phyloP scores from a whole-genome alignment of 2,329 filamentous ascomycete genomes.

The Eurotiales sp. region DNA sequence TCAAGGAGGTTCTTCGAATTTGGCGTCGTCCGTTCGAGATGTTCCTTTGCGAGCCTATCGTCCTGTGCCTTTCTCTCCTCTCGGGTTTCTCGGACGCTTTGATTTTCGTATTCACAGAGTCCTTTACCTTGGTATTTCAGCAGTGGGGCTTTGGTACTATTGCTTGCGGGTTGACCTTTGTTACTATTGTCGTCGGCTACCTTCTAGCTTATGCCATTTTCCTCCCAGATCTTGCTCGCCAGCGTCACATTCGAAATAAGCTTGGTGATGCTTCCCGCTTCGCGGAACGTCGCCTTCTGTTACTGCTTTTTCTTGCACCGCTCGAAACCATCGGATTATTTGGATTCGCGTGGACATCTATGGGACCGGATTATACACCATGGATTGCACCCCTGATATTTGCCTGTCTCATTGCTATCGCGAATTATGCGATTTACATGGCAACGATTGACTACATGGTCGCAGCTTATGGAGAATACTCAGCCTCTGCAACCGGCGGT shows the following conservation, averaged over 20 bases:
- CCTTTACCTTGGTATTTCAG: slow-evolving; percentile 56
- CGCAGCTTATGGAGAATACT: slow-evolving; percentile 68
- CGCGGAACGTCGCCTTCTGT: slow-evolving; percentile 63
- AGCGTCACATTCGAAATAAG: slow-evolving; percentile 36
- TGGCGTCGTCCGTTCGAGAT: slow-evolving; percentile 61
- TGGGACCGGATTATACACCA: slow-evolving; percentile 59
- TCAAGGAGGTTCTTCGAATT: slow-evolving; percentile 53
- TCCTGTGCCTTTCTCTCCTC: slow-evolving; percentile 58
- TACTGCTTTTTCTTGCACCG: slow-evolving; percentile 60
- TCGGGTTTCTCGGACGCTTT: slow-evolving; percentile 62
- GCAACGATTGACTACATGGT: slow-evolving; percentile 76
- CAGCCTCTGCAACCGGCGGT: slow-evolving; percentile 70
- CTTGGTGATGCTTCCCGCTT: slow-evolving; percentile 48
- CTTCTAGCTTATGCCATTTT: slow-evolving; percentile 54
- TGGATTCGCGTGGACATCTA: slow-evolving; percentile 65
- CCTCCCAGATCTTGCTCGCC: slow-evolving; percentile 49
- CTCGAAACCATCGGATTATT: slow-evolving; percentile 64
- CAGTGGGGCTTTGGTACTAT: slow-evolving; percentile 56
- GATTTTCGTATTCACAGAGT: slow-evolving; percentile 66
- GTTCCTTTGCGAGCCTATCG: slow-evolving; percentile 63
- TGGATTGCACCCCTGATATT: slow-evolving; percentile 69
- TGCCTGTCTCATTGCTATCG: slow-evolving; percentile 63
- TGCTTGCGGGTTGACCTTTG: slow-evolving; percentile 49
- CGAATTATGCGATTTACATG: slow-evolving; percentile 73
- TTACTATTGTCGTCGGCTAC: slow-evolving; percentile 54